A percentile compares a stretch with the other conserved stretches of the same genome.
These are phyloP conservation scores for Vaucheria bursata DNA, from an alignment of 352 stramenopile species.

Conservation along the genomic window DNA sequence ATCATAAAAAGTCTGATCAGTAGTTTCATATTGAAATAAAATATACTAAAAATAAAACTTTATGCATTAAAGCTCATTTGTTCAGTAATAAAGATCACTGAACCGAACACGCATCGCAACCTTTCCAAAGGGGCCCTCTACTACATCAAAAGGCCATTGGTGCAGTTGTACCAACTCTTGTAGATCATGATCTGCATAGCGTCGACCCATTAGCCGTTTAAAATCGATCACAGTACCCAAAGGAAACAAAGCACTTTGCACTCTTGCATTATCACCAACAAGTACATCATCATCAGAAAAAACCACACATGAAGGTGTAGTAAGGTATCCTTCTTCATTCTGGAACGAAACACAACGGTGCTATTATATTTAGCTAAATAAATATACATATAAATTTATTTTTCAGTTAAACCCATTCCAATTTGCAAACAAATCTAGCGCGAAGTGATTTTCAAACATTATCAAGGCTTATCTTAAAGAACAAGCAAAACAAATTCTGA, in stretches of 20 bases:
- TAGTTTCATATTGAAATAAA: no score
- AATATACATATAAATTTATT: no score
- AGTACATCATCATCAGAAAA: not conserved
- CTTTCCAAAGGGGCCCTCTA: not conserved
- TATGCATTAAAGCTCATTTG: no score
- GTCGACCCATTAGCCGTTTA: not conserved
- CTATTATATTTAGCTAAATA: not conserved
- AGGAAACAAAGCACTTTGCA: not conserved
- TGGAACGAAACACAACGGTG: not conserved
- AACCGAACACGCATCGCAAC: no score
- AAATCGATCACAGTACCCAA: not conserved
- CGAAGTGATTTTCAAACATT: no score
- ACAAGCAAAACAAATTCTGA: no score
- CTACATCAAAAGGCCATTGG: not conserved
- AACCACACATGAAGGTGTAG: not conserved
- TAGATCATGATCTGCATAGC: not conserved
- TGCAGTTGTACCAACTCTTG: not conserved
- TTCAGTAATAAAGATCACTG: no score
- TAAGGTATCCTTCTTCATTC: constrained; percentile 9
- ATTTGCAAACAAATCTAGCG: no score
- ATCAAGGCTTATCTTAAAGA: no score
- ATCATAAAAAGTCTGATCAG: no score
- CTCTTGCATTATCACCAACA: not conserved
- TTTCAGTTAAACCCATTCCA: no score
- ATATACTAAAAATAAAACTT: no score